Evolutionary conservation across 1,284 basidiomycete genomes (phyloP).

Genomic region (Cutaneotrichosporon arboriforme): DNA sequence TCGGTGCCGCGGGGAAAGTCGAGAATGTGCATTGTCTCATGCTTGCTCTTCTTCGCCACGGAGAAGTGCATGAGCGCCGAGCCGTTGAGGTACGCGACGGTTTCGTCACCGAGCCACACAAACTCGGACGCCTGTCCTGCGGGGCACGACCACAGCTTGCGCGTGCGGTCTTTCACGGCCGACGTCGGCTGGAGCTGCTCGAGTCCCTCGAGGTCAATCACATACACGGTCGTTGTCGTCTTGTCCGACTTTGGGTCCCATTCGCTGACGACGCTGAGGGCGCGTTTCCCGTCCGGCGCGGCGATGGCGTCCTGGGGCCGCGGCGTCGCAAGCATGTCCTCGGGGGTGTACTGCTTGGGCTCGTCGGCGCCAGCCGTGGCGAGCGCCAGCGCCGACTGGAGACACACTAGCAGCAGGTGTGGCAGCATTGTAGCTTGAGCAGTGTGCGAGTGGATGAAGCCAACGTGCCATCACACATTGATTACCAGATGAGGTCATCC

Average conservation of each 20-base stretch:
- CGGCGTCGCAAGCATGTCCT: constrained; percentile 65
- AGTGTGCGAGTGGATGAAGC: not conserved
- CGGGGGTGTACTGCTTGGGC: constrained; percentile 57
- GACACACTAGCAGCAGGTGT: not conserved
- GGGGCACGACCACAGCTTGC: constrained; percentile 23
- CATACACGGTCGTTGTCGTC: constrained; percentile 62
- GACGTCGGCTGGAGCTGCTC: constrained; percentile 1
- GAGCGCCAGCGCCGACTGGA: not conserved
- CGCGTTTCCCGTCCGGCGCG: constrained; percentile 61
- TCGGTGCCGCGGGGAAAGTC: constrained; percentile 51
- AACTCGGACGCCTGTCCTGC: constrained; percentile 23
- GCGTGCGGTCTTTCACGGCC: not conserved
- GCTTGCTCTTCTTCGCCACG: constrained; percentile 11
- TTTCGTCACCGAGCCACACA: constrained; percentile 39
- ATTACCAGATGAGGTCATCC: too few relatives aligned
- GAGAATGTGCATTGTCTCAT: constrained; percentile 19
- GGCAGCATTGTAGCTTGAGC: not conserved
- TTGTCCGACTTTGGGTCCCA: constrained; percentile 66
- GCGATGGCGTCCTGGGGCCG: constrained; percentile 63
- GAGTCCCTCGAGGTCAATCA: constrained; percentile 19
- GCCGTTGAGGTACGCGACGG: constrained; percentile 44
- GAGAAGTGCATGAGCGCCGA: constrained; percentile 24
- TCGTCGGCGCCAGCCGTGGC: not conserved
- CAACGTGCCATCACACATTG: not conserved
- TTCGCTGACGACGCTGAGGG: constrained; percentile 62